These are phyloP conservation scores for Trametes meyenii DNA, from an alignment of 768 basidiomycete species.

Conservation along the genomic window DNA sequence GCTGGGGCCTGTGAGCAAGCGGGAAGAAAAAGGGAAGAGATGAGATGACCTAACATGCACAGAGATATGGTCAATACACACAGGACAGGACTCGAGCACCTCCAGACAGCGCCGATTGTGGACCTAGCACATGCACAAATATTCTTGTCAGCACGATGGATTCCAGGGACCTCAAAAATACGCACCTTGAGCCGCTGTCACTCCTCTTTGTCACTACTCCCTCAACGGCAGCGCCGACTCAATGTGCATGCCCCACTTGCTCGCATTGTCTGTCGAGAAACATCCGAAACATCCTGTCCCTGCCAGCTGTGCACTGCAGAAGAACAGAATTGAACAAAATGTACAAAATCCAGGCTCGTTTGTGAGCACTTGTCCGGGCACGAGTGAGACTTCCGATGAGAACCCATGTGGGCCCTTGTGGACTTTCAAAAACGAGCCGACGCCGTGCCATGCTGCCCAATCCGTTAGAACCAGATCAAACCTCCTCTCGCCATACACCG, in stretches of 20 bases:
- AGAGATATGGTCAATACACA: neutral
- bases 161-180: neutral
- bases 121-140: slow-evolving; percentile 45
- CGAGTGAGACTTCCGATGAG: slow-evolving; percentile 65
- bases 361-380: slow-evolving; percentile 88
- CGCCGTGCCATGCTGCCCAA: slow-evolving; percentile 88
- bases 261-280: slow-evolving; percentile 62
- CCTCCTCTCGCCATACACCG: neutral
- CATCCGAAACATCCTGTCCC: too few species aligned
- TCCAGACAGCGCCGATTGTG: slow-evolving; percentile 79
- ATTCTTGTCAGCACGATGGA: neutral
- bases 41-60: neutral
- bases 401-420: slow-evolving; percentile 87
- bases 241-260: slow-evolving; percentile 88
- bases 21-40: neutral
- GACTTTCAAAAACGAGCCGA: slow-evolving; percentile 84
- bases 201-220: slow-evolving; percentile 61
- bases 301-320: neutral
- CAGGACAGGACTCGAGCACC: slow-evolving; percentile 44
- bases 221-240: slow-evolving; percentile 68
- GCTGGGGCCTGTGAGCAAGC: neutral
- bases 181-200: slow-evolving; percentile 81
- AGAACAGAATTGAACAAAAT: slow-evolving; percentile 26
- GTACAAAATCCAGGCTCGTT: slow-evolving; percentile 94
- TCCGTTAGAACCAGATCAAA: neutral